Base-by-base conservation (phyloP, 2,329 filamentous ascomycete species). In the Aureobasidium sp. region DNA sequence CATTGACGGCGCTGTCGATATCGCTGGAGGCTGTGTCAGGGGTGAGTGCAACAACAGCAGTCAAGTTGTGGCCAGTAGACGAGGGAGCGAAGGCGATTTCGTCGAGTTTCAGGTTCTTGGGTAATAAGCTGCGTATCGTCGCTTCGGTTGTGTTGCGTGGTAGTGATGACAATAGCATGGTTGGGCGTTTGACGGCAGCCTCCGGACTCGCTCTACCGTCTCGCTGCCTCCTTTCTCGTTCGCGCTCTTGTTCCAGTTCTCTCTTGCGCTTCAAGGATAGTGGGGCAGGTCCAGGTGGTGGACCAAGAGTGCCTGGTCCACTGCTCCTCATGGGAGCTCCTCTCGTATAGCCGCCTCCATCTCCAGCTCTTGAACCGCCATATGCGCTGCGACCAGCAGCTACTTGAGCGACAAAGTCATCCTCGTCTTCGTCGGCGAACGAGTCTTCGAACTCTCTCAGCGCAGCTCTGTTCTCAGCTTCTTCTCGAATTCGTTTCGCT, bases 391-490 rank as follows among this genome's bases (percentile, higher is more conserved):
- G 61, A 37, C 27, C 63, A 41, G 39, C 82, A 25, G 78, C 66
- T n/a, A 55, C 42, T 16, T 62, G 37, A 4, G 49, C 30, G 36
- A 63, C 61, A 52, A 45, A 47, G n/a, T 61, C 63, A 54, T 50
- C 63, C 32, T 63, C 67, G 29, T 75, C 71, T 63, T 83, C 84
- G 44, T 81, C 78, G 30, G 86, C 86, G 68, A 90, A 89, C 61
- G 83, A 91, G 74, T 93, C 93, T 62, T 94, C 85, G 67, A 96
- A 96, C 66, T 93, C 90, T 67, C 91, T 86, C 73, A 92, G 89
- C 0, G 91, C 90, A 29, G 90, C 91, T 27, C 89, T 90, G 7
- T 90, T 95, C 76, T 96, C 92, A 66, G 88, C 90, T 69, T 88
- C 88, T 74, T 96, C 92, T 67, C 90, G 84, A 67, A 84, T 82